Percentiles rank a stretch among this genome's conserved stretches.
These are phyloP conservation scores for Leucocoprinus sp. DNA, from an alignment of 768 basidiomycete genomes.

Conservation along the genomic window DNA sequence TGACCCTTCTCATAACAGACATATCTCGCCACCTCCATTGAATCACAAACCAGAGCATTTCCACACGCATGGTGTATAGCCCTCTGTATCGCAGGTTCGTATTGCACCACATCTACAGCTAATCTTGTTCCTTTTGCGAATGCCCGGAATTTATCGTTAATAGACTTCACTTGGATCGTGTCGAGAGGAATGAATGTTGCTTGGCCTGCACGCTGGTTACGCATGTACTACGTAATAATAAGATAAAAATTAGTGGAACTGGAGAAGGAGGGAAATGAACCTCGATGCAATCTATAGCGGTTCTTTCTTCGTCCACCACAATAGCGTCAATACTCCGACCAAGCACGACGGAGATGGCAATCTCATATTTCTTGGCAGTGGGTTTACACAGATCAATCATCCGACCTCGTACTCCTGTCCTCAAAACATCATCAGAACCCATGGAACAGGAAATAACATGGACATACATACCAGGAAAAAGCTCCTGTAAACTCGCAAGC, in stretches of 20 bases:
- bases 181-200: constrained; percentile 99
- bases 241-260: neutral
- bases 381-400: constrained; percentile 94
- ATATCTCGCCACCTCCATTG: constrained; percentile 85
- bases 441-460: too few species aligned
- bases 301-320: constrained; percentile 95
- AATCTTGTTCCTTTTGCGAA: constrained; percentile 83
- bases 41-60: constrained; percentile 90
- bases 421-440: neutral
- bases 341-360: constrained; percentile 83
- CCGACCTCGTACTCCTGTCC: constrained; percentile 82
- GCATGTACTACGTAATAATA: constrained; percentile 66
- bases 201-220: constrained; percentile 89
- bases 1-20: constrained; percentile 93
- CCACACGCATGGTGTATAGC: constrained; percentile 98
- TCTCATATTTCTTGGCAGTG: constrained; percentile 84
- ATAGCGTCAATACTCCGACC: constrained; percentile 94
- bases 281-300: constrained; percentile 96
- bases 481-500: constrained; percentile 70
- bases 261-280: constrained; percentile 29
- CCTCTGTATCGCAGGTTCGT: constrained; percentile 78
- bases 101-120: constrained; percentile 80
- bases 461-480: constrained; percentile 75
- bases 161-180: constrained; percentile 88
- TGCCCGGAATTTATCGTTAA: constrained; percentile 90